Evolutionary conservation across 2,329 filamentous ascomycete species (phyloP), one percentile per base, ranked within the genome.

Genomic region (Helminthosporium solani): DNA sequence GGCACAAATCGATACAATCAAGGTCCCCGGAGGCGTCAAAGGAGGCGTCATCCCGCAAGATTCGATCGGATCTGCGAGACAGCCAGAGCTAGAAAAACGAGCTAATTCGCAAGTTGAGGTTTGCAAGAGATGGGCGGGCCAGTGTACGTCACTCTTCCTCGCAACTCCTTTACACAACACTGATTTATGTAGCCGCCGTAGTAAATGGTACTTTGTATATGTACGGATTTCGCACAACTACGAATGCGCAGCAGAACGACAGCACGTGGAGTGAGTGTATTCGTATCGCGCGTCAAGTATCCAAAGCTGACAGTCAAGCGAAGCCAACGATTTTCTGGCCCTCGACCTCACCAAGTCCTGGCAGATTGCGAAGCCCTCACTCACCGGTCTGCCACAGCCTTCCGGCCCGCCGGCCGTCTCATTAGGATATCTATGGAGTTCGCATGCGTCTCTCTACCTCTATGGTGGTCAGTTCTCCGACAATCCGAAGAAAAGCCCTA

Each of bases 381-480:
- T 90, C 12, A 80, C 73, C 1, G 84, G 83, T 2, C 75, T 88
- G 9, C 73, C 83, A 16, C 76, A 78, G 50, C 85, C 86, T 1
- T 81, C 79, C 8, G 87, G 86, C 0, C 86, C 86, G 1, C 87
- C 87, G 1, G 78, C 83, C 3, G 80, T 91, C 11, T 80, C 86
- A 0, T 79, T 87, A 35, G 87, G 87, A n/a, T 86, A 85, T 53
- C 76, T 91, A 1, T 91, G 87, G 87, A 82, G 85, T 59, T 86
- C 87, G 36, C 82, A 83, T 60, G 75, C 83, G 43, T 82, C 81
- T 11, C 73, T 91, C 0, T 90, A 79, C 61, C 76, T 90, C 3
- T 91, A 90, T 55, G 87, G 87, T 15, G 87, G 87, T 15, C 77
- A 88, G 55, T 89, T 85, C 58, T 84, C 85, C 0, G 85, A 88